phyloP scores from a whole-genome alignment of 345 rosid genomes.

The Luvunga scandens region DNA sequence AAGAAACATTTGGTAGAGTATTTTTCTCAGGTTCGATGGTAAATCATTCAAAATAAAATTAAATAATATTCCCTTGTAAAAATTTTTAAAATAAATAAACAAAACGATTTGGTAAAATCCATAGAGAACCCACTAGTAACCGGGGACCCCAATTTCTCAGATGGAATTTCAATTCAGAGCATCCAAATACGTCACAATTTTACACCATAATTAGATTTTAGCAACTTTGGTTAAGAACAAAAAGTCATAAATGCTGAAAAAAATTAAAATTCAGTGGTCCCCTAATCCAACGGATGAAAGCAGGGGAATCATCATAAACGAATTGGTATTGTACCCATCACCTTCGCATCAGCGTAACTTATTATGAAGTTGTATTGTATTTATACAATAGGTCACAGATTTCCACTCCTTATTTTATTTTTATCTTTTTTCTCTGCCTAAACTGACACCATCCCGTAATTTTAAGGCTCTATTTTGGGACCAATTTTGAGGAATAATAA shows the following conservation, averaged over 20 bases:
- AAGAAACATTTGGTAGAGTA: no score
- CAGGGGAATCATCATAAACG: conserved; percentile 1
- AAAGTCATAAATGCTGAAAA: conserved; percentile 13
- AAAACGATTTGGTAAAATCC: neutral
- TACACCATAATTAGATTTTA: conserved; percentile 8
- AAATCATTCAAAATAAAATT: no score
- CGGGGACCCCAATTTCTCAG: neutral
- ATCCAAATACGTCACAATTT: neutral
- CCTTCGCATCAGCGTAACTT: conserved; percentile 16
- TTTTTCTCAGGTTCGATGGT: no score
- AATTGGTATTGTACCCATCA: conserved; percentile 10
- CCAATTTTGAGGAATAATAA: conserved; percentile 24
- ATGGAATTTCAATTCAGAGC: neutral
- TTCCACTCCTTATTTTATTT: neutral
- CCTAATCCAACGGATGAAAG: conserved; percentile 1
- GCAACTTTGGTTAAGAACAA: conserved; percentile 24
- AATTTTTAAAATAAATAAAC: neutral
- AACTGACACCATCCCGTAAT: conserved; percentile 14
- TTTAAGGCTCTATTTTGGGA: conserved; percentile 17
- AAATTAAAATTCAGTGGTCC: conserved; percentile 21
- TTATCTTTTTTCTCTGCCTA: neutral
- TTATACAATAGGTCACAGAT: neutral
- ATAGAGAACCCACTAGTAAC: neutral
- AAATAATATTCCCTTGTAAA: neutral
- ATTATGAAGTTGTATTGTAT: neutral